Base-by-base conservation (phyloP, 148 eudicot species). In the Rhododendron henanense region DNA sequence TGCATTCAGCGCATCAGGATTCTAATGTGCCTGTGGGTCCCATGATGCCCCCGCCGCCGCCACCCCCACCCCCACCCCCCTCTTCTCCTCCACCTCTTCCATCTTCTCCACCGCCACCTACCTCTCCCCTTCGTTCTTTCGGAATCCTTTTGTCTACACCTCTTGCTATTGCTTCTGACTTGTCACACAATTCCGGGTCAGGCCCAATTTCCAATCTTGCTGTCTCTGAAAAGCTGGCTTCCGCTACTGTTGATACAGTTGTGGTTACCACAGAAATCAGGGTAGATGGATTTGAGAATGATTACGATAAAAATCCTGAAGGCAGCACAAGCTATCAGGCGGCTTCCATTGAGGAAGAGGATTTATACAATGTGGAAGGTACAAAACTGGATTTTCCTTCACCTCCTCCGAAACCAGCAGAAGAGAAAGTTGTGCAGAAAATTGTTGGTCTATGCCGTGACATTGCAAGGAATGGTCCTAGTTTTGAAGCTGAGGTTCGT, bases 401-500 rank as follows among this genome's bases (percentile, higher is more conserved):
- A 47, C 89, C 94, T 48, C 96, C 95, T 23, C 90, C 85, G 16
- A 92, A 90, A 87, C 93, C 93, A 21, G 81, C 77, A 15, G 93
- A 90, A 81, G 94, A 91, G 87, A 90, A 78, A 79, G 55, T 88
- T 81, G 85, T 90, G 86, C 87, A 88, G 50, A 92, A 90, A 73
- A 93, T 92, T 78, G 96, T 93, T 85, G 88, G 89, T 78, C 67
- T 92, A 51, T 92, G 95, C 84, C 90, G 88, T 75, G 92, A 80
- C 76, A 90, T 92, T 85, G 93, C 93, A 67, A 93, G 90, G 80
- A 92, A 91, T 91, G 96, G 93, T 81, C 90, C 87, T 81, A 88
- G 87, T 82, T 93, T 92, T 84, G 95, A 91, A 91, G 87, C 88
- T 53, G 92, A 89, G 88, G 87, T 90, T 81, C 83, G 92, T 86